A percentile compares a stretch with the other conserved stretches of the same genome.
Evolutionary conservation across 306 rosid genomes (phyloP).

Genomic region (Acmispon strigosus): DNA sequence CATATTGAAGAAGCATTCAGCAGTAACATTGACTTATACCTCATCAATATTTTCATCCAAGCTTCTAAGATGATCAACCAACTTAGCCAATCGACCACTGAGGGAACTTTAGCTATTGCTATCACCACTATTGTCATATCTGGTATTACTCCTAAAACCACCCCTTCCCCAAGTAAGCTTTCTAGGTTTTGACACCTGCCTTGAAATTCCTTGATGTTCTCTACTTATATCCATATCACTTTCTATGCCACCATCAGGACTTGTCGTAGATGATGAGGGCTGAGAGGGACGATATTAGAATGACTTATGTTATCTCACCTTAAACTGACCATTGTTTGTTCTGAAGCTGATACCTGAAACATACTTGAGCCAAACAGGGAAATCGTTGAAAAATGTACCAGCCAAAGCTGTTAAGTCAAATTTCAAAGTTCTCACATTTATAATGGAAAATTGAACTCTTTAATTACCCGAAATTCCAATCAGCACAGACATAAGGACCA

Average conservation of each 20-base stretch:
- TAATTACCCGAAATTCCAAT: constrained; percentile 96
- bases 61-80: constrained; percentile 66
- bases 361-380: constrained; percentile 98
- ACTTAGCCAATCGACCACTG: constrained; percentile 57
- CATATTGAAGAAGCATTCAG: constrained; percentile 8
- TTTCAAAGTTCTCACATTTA: neutral
- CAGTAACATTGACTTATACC: constrained; percentile 42
- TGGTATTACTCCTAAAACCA: constrained; percentile 76
- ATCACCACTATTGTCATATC: constrained; percentile 68
- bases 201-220: constrained; percentile 57
- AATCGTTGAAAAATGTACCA: constrained; percentile 52
- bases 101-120: constrained; percentile 61
- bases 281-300: constrained; percentile 45
- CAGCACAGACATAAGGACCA: constrained; percentile 99
- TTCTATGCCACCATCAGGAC: constrained; percentile 58
- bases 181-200: constrained; percentile 59
- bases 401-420: neutral
- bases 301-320: constrained; percentile 51
- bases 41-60: constrained; percentile 59
- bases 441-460: neutral
- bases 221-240: constrained; percentile 59
- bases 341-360: constrained; percentile 85
- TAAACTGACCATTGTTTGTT: constrained; percentile 87
- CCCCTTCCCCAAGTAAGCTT: constrained; percentile 94
- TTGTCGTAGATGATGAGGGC: constrained; percentile 72